Evolutionary conservation across 345 rosid genomes (phyloP), one percentile per base, ranked within the genome.

Genomic region (Populus tremula): DNA sequence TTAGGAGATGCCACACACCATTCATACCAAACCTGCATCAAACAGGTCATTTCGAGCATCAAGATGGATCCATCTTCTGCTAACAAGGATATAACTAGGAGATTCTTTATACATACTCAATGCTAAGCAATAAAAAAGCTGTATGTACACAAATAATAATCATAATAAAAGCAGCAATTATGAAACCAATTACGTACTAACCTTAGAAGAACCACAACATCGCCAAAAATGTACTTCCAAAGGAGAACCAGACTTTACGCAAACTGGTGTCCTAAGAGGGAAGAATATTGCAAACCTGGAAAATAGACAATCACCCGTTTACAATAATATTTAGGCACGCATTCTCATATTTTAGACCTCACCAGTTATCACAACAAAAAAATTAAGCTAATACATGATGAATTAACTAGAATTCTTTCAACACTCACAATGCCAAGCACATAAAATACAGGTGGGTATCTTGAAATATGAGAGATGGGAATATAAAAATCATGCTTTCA

Each of bases 151-250:
- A 8, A 10, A 31, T 65, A 65, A 65, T 12, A 25, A 14, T 14
- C 35, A 67, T 67, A 33, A 35, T 38, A 43, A 25, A 8, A 27
- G 6, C 39, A 18, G n/a, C 9, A 12, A 10, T 11, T 10, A 35
- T 2, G 13, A 25, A 23, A 10, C 20, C 13, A 17, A 5, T 16
- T 3, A 29, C 8, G 6, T 69, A 9, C 1, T 66, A 71, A 96
- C 98, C 99, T 96, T 96, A 23, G 89, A 80, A 65, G 97, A 85
- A 77, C 91, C 93, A 79, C 87, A 84, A 75, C 95, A 88, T 45
- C 99, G 93, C 99, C 99, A 96, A 77, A 94, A 94, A 82, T 93
- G 90, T 73, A 92, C 97, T 86, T 93, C 94, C 14, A 96, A 75
- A 72, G 89, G 85, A 73, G 86, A 87, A 74, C 88, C 94, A 10